phyloP scores from a whole-genome alignment of 768 basidiomycete species.

The Macrolepiota albuminosa region DNA sequence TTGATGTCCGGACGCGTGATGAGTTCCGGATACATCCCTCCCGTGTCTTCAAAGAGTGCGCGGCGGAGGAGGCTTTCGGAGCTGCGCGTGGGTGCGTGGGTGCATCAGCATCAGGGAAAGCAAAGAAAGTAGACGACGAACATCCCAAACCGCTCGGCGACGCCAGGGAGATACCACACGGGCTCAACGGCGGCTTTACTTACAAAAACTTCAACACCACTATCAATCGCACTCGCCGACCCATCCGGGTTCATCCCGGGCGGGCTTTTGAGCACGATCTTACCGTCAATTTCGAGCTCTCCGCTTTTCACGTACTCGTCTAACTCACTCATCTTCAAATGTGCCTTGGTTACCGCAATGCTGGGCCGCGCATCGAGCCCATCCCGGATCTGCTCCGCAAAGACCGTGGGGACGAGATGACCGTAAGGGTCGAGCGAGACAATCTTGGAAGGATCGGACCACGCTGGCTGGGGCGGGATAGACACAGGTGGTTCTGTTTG shows the following conservation, averaged over 20 bases:
- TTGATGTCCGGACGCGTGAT: slow-evolving; percentile 95
- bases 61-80: slow-evolving; percentile 82
- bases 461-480: background rate
- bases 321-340: slow-evolving; percentile 92
- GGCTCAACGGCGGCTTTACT: slow-evolving; percentile 96
- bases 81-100: slow-evolving; percentile 28
- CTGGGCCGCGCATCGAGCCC: slow-evolving; percentile 88
- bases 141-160: slow-evolving; percentile 94
- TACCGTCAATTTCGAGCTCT: slow-evolving; percentile 73
- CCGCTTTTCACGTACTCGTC: slow-evolving; percentile 78
- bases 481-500: slow-evolving; percentile 20
- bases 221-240: slow-evolving; percentile 45
- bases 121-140: slow-evolving; percentile 29
- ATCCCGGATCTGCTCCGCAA: slow-evolving; percentile 54
- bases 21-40: slow-evolving; percentile 94
- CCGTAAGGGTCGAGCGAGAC: slow-evolving; percentile 3
- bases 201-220: slow-evolving; percentile 84
- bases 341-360: slow-evolving; percentile 89
- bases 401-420: slow-evolving; percentile 65
- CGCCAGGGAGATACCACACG: slow-evolving; percentile 92
- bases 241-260: slow-evolving; percentile 65
- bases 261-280: slow-evolving; percentile 67
- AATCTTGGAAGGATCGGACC: slow-evolving; percentile 1
- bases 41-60: slow-evolving; percentile 94
- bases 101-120: background rate